Percentiles rank a stretch among this genome's conserved stretches.
phyloP scores from a whole-genome alignment of 1,284 basidiomycete species.

The Apiotrichum laibachii region DNA sequence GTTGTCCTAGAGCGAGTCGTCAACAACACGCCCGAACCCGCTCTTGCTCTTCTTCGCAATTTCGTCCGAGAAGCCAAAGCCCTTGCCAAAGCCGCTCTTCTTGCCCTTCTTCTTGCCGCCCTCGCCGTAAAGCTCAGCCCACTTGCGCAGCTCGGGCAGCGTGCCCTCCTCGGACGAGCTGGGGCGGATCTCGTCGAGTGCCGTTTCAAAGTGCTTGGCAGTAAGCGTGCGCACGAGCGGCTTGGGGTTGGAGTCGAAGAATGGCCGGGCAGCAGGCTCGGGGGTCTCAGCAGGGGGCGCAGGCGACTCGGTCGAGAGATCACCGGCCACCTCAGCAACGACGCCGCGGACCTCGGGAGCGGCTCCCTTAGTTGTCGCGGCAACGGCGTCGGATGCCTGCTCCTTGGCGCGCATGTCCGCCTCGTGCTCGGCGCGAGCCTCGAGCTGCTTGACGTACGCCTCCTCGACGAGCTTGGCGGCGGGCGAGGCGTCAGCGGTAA shows the following conservation, averaged over 20 bases:
- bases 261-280: too few species aligned
- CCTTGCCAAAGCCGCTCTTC: constrained; percentile 51
- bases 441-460: constrained; percentile 15
- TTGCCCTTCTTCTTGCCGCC: constrained; percentile 46
- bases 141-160: constrained; percentile 70
- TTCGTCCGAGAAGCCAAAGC: constrained; percentile 51
- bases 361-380: neutral
- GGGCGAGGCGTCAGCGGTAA: constrained; percentile 3
- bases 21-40: constrained; percentile 10
- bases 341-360: constrained; percentile 1
- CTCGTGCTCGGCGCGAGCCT: constrained; percentile 8
- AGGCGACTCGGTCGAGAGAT: neutral
- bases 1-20: neutral
- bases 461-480: constrained; percentile 19
- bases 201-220: constrained; percentile 69
- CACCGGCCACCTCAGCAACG: neutral
- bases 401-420: constrained; percentile 2
- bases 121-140: constrained; percentile 90
- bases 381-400: neutral
- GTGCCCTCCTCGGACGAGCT: constrained; percentile 78
- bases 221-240: constrained; percentile 16
- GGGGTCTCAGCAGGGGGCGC: too few species aligned
- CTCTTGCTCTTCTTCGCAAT: constrained; percentile 12
- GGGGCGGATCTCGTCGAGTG: constrained; percentile 79
- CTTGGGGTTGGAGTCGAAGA: neutral